Percentiles rank a stretch among this genome's conserved stretches.
Evolutionary conservation across 208 protist genomes (phyloP).

Genomic region (Trypanosoma platydactyli): DNA sequence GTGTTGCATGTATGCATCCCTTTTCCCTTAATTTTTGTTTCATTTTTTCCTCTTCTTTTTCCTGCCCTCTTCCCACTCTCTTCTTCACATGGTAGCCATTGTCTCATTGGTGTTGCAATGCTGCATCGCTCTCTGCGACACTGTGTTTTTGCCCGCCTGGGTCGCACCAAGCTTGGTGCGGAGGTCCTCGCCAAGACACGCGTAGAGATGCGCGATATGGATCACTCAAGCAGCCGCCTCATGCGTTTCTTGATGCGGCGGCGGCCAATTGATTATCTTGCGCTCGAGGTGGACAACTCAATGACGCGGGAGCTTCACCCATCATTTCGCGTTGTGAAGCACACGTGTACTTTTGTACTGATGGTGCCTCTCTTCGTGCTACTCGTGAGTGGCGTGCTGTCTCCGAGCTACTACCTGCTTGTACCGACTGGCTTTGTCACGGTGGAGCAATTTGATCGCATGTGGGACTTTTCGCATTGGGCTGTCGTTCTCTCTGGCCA

Average conservation of each 20-base stretch:
- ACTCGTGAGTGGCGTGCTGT: slow-evolving; percentile 50
- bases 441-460: slow-evolving; percentile 57
- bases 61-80: slow-evolving; percentile 10
- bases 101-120: slow-evolving; percentile 30
- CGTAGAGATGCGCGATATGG: slow-evolving; percentile 68
- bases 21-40: neutral
- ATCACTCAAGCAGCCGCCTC: slow-evolving; percentile 42
- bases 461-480: slow-evolving; percentile 73
- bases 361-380: slow-evolving; percentile 47
- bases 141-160: slow-evolving; percentile 53
- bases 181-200: slow-evolving; percentile 76
- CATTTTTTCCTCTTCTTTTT: slow-evolving; percentile 27
- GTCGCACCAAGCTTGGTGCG: slow-evolving; percentile 70
- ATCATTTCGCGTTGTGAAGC: slow-evolving; percentile 69
- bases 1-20: neutral
- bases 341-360: slow-evolving; percentile 48
- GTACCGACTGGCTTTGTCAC: slow-evolving; percentile 60
- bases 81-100: slow-evolving; percentile 2
- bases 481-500: slow-evolving; percentile 60
- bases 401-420: slow-evolving; percentile 76
- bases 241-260: slow-evolving; percentile 66
- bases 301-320: slow-evolving; percentile 64
- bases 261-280: slow-evolving; percentile 75
- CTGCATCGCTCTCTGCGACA: slow-evolving; percentile 37
- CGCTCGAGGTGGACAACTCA: slow-evolving; percentile 72